phyloP scores from a whole-genome alignment of 495 filamentous ascomycete species.

The Lepraria neglecta region DNA sequence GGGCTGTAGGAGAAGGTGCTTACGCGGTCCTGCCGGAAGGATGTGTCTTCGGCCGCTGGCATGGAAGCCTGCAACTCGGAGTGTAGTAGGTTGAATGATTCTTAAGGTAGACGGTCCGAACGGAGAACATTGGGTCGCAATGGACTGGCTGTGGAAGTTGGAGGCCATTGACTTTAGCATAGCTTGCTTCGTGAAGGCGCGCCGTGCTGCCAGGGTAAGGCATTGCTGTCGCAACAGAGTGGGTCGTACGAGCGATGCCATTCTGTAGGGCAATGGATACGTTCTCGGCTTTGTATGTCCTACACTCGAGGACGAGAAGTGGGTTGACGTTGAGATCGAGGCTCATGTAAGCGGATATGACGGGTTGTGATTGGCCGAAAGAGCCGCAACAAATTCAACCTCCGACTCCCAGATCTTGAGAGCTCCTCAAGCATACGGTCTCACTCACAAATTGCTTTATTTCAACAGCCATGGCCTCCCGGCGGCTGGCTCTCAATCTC shows the following conservation, averaged over 20 bases:
- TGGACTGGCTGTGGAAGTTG: slow-evolving; percentile 5
- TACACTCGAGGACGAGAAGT: not conserved
- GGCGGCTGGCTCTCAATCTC: slow-evolving; percentile 84
- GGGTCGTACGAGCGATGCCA: slow-evolving; percentile 37
- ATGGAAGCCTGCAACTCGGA: slow-evolving; percentile 39
- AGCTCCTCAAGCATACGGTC: not conserved
- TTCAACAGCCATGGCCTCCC: slow-evolving; percentile 73
- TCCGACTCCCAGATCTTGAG: not conserved
- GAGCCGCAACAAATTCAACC: slow-evolving; percentile 14
- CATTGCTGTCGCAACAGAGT: slow-evolving; percentile 32
- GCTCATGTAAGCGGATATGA: slow-evolving; percentile 11
- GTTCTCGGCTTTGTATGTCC: not conserved
- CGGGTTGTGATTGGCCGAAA: slow-evolving; percentile 17
- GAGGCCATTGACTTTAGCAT: not conserved
- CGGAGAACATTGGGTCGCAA: not conserved
- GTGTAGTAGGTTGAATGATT: slow-evolving; percentile 22
- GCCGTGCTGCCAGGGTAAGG: slow-evolving; percentile 24
- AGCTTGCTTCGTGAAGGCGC: not conserved
- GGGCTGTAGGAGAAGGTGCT: slow-evolving; percentile 11
- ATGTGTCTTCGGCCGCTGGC: slow-evolving; percentile 34
- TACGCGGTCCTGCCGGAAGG: slow-evolving; percentile 44
- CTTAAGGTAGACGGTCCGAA: not conserved
- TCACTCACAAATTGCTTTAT: not conserved
- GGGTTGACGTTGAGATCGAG: slow-evolving; percentile 7
- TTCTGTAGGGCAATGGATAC: slow-evolving; percentile 18